phyloP scores from a whole-genome alignment of 306 rosid genomes.

The Quercus aquifolioides region DNA sequence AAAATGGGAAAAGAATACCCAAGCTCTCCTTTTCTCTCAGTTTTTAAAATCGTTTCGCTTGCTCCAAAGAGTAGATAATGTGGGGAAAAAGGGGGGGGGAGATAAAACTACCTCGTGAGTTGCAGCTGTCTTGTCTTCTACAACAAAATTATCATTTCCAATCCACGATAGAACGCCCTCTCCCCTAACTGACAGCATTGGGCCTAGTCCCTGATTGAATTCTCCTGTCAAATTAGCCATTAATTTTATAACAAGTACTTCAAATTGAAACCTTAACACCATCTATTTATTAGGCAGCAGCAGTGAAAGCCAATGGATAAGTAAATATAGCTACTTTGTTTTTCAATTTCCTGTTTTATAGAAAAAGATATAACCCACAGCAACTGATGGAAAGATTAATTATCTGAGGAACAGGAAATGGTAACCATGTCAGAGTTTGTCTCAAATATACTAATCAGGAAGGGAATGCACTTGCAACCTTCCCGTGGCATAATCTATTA shows the following conservation, averaged over 20 bases:
- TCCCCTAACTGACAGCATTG: conserved; percentile 65
- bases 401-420: not conserved
- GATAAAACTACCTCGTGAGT: conserved; percentile 50
- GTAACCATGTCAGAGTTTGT: not conserved
- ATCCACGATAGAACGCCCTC: conserved; percentile 59
- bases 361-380: not conserved
- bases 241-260: not conserved
- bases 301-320: not conserved
- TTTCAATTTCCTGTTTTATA: not conserved
- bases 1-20: not conserved
- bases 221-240: conserved; percentile 43
- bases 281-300: not conserved
- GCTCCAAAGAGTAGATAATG: not conserved
- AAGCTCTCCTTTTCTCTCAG: not conserved
- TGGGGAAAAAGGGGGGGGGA: not conserved
- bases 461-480: not conserved
- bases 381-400: not conserved
- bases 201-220: conserved; percentile 51
- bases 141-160: conserved; percentile 64
- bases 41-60: not conserved
- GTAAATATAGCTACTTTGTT: not conserved
- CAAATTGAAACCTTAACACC: conserved; percentile 3
- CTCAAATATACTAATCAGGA: not conserved
- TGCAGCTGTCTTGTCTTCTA: conserved; percentile 49
- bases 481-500: not conserved